These are phyloP conservation scores for Globisporangium cederbergense DNA, from an alignment of 352 stramenopile species.

Conservation along the genomic window DNA sequence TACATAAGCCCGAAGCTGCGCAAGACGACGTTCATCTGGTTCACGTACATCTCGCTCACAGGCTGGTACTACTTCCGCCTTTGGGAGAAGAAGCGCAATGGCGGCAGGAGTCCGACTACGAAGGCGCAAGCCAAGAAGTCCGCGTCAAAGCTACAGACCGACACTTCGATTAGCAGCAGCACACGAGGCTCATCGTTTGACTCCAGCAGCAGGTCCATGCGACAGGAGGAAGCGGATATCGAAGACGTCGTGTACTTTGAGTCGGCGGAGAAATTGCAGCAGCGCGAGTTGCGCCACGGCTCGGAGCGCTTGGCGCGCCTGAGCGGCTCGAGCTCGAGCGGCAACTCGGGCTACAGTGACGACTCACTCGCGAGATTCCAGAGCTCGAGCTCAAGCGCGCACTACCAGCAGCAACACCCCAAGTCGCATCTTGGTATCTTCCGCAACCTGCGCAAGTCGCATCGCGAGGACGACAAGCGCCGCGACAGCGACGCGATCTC, in stretches of 20 bases:
- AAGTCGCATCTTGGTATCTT: slow-evolving; percentile 41
- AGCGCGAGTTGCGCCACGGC: slow-evolving; percentile 27
- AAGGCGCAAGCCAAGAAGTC: slow-evolving; percentile 19
- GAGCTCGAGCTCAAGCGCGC: not conserved
- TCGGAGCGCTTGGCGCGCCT: slow-evolving; percentile 44
- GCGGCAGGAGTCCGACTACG: slow-evolving; percentile 16
- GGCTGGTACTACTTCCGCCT: slow-evolving; percentile 83
- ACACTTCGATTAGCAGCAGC: slow-evolving; percentile 9
- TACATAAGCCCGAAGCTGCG: slow-evolving; percentile 43
- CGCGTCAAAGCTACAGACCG: slow-evolving; percentile 11
- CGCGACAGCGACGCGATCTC: slow-evolving; percentile 29
- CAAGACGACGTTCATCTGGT: slow-evolving; percentile 66
- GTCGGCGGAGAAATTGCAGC: slow-evolving; percentile 32
- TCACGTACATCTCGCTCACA: slow-evolving; percentile 76
- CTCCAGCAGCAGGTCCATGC: slow-evolving; percentile 7
- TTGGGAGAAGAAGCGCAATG: slow-evolving; percentile 62
- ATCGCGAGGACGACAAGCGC: slow-evolving; percentile 20
- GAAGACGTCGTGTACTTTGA: slow-evolving; percentile 53
- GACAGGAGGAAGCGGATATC: slow-evolving; percentile 22
- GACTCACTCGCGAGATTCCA: slow-evolving; percentile 17
- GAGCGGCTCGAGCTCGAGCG: slow-evolving; percentile 57
- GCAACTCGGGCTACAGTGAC: slow-evolving; percentile 33
- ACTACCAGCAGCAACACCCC: slow-evolving; percentile 17
- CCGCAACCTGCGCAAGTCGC: slow-evolving; percentile 33
- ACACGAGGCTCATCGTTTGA: not conserved